Conservation (phyloP, 1,284 basidiomycete species). For the Sparassis latifolia region DNA sequence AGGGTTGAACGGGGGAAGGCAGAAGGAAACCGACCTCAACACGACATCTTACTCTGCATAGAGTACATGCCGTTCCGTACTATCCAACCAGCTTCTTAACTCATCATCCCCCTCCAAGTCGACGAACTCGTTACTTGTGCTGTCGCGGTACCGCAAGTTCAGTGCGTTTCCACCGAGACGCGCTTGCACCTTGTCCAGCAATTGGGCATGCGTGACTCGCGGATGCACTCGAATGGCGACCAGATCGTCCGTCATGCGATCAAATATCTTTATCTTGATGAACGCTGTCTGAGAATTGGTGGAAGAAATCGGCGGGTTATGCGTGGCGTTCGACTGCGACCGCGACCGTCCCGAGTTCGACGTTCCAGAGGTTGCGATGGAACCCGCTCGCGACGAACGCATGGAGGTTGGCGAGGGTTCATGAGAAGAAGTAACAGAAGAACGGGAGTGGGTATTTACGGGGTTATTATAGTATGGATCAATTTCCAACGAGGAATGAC, state of each 20-base stretch:
- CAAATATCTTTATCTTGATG: slow-evolving; percentile 98
- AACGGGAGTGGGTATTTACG: slow-evolving; percentile 21
- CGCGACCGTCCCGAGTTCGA: slow-evolving; percentile 38
- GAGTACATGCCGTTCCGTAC: slow-evolving; percentile 82
- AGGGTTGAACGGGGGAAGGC: slow-evolving; percentile 15
- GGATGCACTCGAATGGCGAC: slow-evolving; percentile 98
- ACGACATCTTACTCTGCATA: slow-evolving; percentile 59
- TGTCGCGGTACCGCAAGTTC: slow-evolving; percentile 70
- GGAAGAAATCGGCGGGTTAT: slow-evolving; percentile 69
- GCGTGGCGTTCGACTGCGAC: slow-evolving; percentile 46
- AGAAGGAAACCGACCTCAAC: slow-evolving; percentile 5
- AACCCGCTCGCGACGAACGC: slow-evolving; percentile 43
- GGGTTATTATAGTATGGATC: slow-evolving; percentile 15
- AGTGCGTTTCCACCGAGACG: slow-evolving; percentile 76
- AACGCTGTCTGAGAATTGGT: slow-evolving; percentile 77
- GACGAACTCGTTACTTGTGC: slow-evolving; percentile 56
- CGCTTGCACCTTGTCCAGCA: slow-evolving; percentile 88
- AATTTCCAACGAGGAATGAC: slow-evolving; percentile 21
- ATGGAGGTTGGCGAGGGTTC: slow-evolving; percentile 34
- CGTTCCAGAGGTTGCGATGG: slow-evolving; percentile 31
- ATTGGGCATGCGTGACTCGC: slow-evolving; percentile 76
- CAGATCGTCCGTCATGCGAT: slow-evolving; percentile 85
- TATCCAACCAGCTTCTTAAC: slow-evolving; percentile 76
- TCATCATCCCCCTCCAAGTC: slow-evolving; percentile 67
- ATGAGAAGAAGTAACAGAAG: slow-evolving; percentile 30